These are phyloP conservation scores for Effrenium voratum DNA, from an alignment of 73 alveolate species.

Conservation along the genomic window DNA sequence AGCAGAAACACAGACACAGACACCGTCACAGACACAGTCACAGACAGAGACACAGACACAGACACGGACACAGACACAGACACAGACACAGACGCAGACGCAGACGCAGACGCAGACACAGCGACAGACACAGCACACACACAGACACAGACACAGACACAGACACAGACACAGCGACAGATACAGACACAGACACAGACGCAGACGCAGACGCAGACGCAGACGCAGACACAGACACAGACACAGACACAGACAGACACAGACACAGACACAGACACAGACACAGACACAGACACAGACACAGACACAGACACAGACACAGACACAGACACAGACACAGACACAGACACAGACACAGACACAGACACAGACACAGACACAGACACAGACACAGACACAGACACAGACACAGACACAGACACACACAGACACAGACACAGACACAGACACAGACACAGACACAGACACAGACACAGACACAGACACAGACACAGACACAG, in stretches of 20 bases:
- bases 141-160: neutral
- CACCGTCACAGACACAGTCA: neutral
- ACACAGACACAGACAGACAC: conserved; percentile 17
- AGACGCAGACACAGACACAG: conserved; percentile 22
- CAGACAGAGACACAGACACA: neutral
- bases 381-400: conserved; percentile 24
- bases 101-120: neutral
- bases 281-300: conserved; percentile 25
- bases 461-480: conserved; percentile 9
- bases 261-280: conserved; percentile 16
- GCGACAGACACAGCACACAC: neutral
- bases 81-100: neutral
- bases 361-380: conserved; percentile 12
- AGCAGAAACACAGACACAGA: neutral
- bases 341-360: conserved; percentile 24
- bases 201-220: too few relatives aligned
- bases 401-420: conserved; percentile 24
- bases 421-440: conserved; percentile 11
- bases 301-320: conserved; percentile 11
- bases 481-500: conserved; percentile 20
- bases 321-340: conserved; percentile 2
- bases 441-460: conserved; percentile 24
- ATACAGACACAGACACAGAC: conserved; percentile 4
- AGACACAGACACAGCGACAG: neutral
- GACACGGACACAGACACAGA: neutral